Percentiles rank a stretch among this genome's conserved stretches.
These are phyloP conservation scores for Meripilus lineatus DNA, from an alignment of 1,284 basidiomycete genomes.

Conservation along the genomic window DNA sequence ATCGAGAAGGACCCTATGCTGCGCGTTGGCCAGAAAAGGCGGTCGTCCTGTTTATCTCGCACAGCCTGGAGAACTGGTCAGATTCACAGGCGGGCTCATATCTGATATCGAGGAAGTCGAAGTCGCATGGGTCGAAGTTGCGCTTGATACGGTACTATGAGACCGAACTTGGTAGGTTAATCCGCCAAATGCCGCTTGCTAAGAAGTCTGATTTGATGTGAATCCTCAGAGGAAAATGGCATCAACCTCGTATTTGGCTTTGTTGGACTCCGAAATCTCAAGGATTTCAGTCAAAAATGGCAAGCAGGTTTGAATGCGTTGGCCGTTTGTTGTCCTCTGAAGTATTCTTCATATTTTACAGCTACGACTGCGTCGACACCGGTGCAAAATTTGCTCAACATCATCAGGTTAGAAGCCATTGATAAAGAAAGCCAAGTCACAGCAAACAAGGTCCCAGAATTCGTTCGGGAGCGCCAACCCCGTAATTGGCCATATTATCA, in stretches of 20 bases:
- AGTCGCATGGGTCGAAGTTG: slow-evolving; percentile 75
- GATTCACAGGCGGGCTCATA: slow-evolving; percentile 40
- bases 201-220: neutral
- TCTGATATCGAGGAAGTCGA: slow-evolving; percentile 60
- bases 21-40: slow-evolving; percentile 56
- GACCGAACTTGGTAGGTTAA: slow-evolving; percentile 68
- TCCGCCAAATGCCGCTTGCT: neutral
- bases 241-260: slow-evolving; percentile 76
- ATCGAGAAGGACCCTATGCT: slow-evolving; percentile 84
- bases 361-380: slow-evolving; percentile 22
- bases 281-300: slow-evolving; percentile 73
- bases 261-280: slow-evolving; percentile 73
- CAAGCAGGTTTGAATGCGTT: slow-evolving; percentile 78
- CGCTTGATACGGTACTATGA: slow-evolving; percentile 75
- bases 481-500: slow-evolving; percentile 27
- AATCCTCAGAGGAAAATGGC: slow-evolving; percentile 74
- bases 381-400: slow-evolving; percentile 52
- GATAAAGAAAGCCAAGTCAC: slow-evolving; percentile 47
- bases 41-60: slow-evolving; percentile 77
- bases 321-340: slow-evolving; percentile 71
- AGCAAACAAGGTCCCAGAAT: slow-evolving; percentile 47
- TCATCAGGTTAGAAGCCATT: slow-evolving; percentile 54
- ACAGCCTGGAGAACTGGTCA: slow-evolving; percentile 71
- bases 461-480: slow-evolving; percentile 74
- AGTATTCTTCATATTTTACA: slow-evolving; percentile 72